Conservation (phyloP, 352 stramenopile species). For the Phytopythium cucurbitacearum region DNA sequence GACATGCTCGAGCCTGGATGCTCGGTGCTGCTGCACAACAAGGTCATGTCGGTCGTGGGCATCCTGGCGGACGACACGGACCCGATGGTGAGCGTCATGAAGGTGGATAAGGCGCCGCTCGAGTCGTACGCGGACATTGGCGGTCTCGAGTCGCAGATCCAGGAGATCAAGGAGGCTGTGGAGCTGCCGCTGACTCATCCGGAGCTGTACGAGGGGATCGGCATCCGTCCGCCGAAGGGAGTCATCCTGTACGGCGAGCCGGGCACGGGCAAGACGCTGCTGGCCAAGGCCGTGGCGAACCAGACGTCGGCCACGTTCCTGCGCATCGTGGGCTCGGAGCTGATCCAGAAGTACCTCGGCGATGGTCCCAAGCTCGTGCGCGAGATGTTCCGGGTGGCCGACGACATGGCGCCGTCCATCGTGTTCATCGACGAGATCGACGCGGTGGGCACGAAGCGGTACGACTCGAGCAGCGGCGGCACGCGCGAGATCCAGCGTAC, state of each 20-base stretch:
- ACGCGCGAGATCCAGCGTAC: constrained; percentile 99
- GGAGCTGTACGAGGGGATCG: constrained; percentile 99
- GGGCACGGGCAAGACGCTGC: constrained; percentile 99
- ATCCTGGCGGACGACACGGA: constrained; percentile 99
- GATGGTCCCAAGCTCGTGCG: constrained; percentile 99
- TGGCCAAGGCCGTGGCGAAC: constrained; percentile 99
- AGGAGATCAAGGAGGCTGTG: constrained; percentile 94
- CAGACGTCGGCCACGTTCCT: constrained; percentile 99
- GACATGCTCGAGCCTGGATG: constrained; percentile 99
- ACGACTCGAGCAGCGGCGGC: constrained; percentile 97
- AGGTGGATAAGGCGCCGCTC: constrained; percentile 98
- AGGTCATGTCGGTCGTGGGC: constrained; percentile 99
- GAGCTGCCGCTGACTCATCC: constrained; percentile 98
- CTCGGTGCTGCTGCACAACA: constrained; percentile 99
- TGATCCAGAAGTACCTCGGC: constrained; percentile 99
- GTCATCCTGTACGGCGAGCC: constrained; percentile 99
- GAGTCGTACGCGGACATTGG: constrained; percentile 99
- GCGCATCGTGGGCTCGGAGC: constrained; percentile 97
- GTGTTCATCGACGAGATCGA: constrained; percentile 99
- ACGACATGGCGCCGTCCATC: constrained; percentile 98
- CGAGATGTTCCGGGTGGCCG: constrained; percentile 98
- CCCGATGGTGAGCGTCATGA: constrained; percentile 99
- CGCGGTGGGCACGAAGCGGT: constrained; percentile 98
- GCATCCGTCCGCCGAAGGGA: constrained; percentile 98
- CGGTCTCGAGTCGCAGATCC: constrained; percentile 97